Percentiles rank a stretch among this genome's conserved stretches.
Evolutionary conservation across 305 asterid genomes (phyloP).

Genomic region (Plantago coronopus): DNA sequence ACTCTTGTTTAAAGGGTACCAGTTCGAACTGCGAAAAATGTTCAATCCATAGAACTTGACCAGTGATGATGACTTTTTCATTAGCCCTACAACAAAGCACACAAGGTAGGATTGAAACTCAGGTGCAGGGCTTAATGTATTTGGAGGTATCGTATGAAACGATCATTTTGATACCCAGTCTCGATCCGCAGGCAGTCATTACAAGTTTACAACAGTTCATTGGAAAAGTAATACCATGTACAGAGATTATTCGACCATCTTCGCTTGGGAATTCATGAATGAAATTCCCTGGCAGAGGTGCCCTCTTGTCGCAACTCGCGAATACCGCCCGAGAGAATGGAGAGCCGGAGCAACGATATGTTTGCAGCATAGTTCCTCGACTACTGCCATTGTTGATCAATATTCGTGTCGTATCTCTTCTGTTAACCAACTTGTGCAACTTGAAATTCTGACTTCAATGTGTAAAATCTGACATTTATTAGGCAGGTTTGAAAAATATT

Average conservation of each 20-base stretch:
- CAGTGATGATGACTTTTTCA: conserved; percentile 36
- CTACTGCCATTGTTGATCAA: conserved; percentile 23
- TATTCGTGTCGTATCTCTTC: conserved; percentile 18
- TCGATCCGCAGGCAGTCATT: conserved; percentile 13
- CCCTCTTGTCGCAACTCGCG: conserved; percentile 26
- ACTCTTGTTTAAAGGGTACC: no score
- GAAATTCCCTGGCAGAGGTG: conserved; percentile 31
- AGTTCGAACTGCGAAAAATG: no score
- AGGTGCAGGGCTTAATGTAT: background rate
- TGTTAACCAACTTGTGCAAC: background rate
- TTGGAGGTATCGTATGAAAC: no score
- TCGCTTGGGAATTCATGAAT: conserved; percentile 28
- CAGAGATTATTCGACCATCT: conserved; percentile 21
- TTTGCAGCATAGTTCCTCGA: conserved; percentile 26
- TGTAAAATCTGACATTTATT: no score
- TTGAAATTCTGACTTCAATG: no score
- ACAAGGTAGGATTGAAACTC: conserved; percentile 18
- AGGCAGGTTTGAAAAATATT: no score
- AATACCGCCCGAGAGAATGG: conserved; percentile 20
- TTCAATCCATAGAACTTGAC: conserved; percentile 26
- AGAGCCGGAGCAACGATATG: conserved; percentile 22
- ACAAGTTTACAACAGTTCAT: conserved; percentile 23
- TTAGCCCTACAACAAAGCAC: conserved; percentile 28
- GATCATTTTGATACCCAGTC: no score
- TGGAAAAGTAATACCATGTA: conserved; percentile 18